These are phyloP conservation scores for Stachybotrys chartarum DNA, from an alignment of 2,329 filamentous ascomycete species.

Conservation along the genomic window DNA sequence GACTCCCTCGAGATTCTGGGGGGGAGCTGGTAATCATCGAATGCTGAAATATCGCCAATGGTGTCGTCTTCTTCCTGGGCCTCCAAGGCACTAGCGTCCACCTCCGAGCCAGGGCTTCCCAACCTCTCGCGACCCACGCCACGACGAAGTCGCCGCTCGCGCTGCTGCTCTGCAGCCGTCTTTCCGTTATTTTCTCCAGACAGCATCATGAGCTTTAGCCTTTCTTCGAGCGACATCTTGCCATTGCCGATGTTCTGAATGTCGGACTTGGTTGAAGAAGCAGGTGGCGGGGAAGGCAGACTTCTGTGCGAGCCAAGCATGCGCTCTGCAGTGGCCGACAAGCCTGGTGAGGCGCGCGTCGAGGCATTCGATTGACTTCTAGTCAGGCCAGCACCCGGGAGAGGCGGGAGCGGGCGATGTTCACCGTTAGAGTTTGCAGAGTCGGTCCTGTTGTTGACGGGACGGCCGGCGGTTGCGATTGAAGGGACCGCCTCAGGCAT, in stretches of 20 bases:
- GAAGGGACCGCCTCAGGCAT: constrained; percentile 47
- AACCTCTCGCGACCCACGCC: constrained; percentile 45
- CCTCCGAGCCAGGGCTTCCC: constrained; percentile 34
- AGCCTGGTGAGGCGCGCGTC: constrained; percentile 50
- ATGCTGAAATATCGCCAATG: constrained; percentile 50
- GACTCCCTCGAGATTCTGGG: constrained; percentile 87
- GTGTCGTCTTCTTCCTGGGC: constrained; percentile 51
- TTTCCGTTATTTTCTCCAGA: constrained; percentile 56
- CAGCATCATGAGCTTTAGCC: constrained; percentile 82
- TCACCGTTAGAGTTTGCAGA: constrained; percentile 74
- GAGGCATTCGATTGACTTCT: constrained; percentile 36
- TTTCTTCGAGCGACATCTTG: constrained; percentile 79
- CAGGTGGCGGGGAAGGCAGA: constrained; percentile 67
- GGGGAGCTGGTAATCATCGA: constrained; percentile 60
- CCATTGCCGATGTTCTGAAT: constrained; percentile 67
- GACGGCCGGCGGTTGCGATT: constrained; percentile 38
- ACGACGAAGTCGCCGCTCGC: constrained; percentile 62
- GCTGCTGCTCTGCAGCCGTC: constrained; percentile 56
- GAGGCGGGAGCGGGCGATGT: constrained; percentile 76
- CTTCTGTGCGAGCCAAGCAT: constrained; percentile 59
- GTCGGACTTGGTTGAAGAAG: constrained; percentile 64
- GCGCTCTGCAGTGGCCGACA: constrained; percentile 66
- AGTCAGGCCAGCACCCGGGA: constrained; percentile 55
- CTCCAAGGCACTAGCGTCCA: constrained; percentile 25
- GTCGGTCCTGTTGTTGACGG: constrained; percentile 56